Conservation (phyloP, 129 eudicot species). For the Ambrosia artemisiifolia region DNA sequence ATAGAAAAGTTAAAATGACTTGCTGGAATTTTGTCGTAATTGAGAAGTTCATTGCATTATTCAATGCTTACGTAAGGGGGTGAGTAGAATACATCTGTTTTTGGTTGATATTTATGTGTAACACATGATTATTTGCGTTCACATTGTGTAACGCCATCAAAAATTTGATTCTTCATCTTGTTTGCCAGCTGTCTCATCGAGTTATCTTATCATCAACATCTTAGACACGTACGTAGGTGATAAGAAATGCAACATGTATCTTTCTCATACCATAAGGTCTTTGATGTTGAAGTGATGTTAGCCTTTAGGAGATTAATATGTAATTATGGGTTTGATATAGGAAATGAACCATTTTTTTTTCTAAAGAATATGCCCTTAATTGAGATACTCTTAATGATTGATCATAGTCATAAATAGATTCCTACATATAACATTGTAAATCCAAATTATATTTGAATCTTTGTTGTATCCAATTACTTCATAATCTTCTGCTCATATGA, state of each 20-base stretch:
- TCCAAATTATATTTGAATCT: background rate
- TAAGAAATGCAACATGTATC: conserved; percentile 14
- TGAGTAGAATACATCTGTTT: conserved; percentile 15
- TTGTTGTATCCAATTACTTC: background rate
- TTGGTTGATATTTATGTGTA: conserved; percentile 34
- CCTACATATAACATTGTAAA: background rate
- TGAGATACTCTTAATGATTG: background rate
- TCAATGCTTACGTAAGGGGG: conserved; percentile 21
- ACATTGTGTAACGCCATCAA: conserved; percentile 23
- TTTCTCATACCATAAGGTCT: conserved; percentile 2
- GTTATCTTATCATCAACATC: conserved; percentile 22
- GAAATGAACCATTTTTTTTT: background rate
- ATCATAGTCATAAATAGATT: background rate
- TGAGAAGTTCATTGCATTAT: conserved; percentile 21
- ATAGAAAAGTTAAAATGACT: conserved; percentile 22
- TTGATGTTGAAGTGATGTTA: background rate
- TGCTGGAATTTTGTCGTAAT: conserved; percentile 26
- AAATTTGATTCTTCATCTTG: conserved; percentile 23
- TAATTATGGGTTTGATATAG: conserved; percentile 3
- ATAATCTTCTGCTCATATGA: conserved; percentile 2
- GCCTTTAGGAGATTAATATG: background rate
- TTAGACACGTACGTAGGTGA: conserved; percentile 24
- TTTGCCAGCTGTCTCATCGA: conserved; percentile 35
- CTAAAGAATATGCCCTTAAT: conserved; percentile 5
- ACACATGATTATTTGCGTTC: conserved; percentile 37